Conservation (phyloP, 805 yeast genomes). For the Zygotorulaspora florentina region DNA sequence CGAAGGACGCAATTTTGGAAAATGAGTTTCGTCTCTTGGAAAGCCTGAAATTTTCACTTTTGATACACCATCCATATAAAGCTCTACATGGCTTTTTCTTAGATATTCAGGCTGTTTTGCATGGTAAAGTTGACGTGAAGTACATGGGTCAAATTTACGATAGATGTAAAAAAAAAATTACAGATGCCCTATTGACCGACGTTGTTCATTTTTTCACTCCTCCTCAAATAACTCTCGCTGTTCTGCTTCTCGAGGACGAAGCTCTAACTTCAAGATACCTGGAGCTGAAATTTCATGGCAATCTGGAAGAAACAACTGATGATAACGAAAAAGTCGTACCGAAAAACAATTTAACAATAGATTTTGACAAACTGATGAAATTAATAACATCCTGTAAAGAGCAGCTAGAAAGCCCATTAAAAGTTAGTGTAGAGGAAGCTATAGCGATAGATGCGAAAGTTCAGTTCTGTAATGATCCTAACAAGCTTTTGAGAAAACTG, state of each 20-base stretch:
- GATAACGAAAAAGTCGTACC: conserved; percentile 14
- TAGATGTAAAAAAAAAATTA: conserved; percentile 58
- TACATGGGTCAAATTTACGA: conserved; percentile 69
- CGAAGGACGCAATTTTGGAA: conserved; percentile 63
- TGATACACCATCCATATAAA: conserved; percentile 83
- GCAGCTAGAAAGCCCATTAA: conserved; percentile 40
- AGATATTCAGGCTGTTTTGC: conserved; percentile 67
- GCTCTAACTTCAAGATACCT: conserved; percentile 64
- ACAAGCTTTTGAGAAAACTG: conserved; percentile 46
- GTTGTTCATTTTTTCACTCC: conserved; percentile 79
- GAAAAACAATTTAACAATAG: conserved; percentile 9
- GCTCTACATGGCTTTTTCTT: conserved; percentile 93
- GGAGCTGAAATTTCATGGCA: conserved; percentile 50
- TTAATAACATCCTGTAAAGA: conserved; percentile 48
- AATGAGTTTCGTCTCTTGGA: conserved; percentile 76
- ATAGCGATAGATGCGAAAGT: conserved; percentile 59
- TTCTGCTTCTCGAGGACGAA: conserved; percentile 64
- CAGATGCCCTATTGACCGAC: conserved; percentile 71
- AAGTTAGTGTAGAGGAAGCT: conserved; percentile 58
- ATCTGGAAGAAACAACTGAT: conserved; percentile 8
- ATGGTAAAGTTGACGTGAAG: conserved; percentile 45
- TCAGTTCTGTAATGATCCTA: conserved; percentile 60
- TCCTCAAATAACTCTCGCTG: conserved; percentile 91
- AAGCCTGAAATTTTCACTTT: conserved; percentile 69
- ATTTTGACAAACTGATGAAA: conserved; percentile 43